Evolutionary conservation across 495 filamentous ascomycete genomes (phyloP).

Genomic region (Rhypophila decipiens): DNA sequence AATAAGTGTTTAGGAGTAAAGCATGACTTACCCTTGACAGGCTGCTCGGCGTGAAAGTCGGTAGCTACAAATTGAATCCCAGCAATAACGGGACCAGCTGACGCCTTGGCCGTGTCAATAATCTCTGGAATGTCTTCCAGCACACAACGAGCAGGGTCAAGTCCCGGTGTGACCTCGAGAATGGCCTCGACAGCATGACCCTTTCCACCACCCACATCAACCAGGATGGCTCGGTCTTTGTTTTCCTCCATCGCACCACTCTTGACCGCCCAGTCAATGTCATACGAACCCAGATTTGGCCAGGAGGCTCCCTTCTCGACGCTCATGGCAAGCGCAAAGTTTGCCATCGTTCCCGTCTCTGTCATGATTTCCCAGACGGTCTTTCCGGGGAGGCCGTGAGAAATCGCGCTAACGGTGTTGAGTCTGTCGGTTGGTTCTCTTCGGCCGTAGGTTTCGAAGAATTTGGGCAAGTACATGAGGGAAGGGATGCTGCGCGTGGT

Average conservation of each 20-base stretch:
- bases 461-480: conserved; percentile 11
- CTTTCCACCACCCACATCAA: conserved; percentile 32
- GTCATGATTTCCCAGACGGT: conserved; percentile 20
- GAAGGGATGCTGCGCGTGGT: conserved; percentile 3
- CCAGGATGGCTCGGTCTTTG: conserved; percentile 14
- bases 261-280: conserved; percentile 21
- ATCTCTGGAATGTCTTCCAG: conserved; percentile 27
- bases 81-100: conserved; percentile 15
- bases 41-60: conserved; percentile 26
- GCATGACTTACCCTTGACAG: conserved; percentile 16
- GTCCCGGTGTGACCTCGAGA: conserved; percentile 10
- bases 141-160: conserved; percentile 20
- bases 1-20: not conserved
- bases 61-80: conserved; percentile 17
- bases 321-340: conserved; percentile 18
- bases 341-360: conserved; percentile 5
- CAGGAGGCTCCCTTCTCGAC: conserved; percentile 5
- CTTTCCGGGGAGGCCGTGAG: conserved; percentile 9
- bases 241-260: not conserved
- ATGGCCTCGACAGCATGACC: conserved; percentile 29
- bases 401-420: conserved; percentile 14
- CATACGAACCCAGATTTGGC: conserved; percentile 21
- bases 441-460: conserved; percentile 23
- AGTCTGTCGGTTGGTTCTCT: conserved; percentile 12
- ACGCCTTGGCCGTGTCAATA: conserved; percentile 11